phyloP scores from a whole-genome alignment of 202 grass and related monocot genomes.

The Dendrocalamus latiflorus region DNA sequence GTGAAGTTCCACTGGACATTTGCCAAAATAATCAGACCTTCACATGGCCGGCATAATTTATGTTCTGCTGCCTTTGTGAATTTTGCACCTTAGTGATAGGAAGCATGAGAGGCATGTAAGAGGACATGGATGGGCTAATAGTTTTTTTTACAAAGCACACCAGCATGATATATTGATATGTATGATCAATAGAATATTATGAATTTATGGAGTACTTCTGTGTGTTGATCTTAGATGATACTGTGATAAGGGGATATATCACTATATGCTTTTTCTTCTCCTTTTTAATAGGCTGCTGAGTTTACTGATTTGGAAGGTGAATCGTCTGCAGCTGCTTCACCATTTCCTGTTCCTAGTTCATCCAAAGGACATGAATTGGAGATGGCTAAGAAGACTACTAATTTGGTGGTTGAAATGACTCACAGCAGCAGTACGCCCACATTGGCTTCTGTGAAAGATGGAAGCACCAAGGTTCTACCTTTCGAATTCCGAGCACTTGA shows the following conservation, averaged over 20 bases:
- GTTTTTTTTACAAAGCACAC: background rate
- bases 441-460: slow-evolving; percentile 48
- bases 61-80: background rate
- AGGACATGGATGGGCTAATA: background rate
- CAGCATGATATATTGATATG: background rate
- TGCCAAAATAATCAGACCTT: background rate
- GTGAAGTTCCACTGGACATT: background rate
- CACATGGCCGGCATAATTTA: background rate
- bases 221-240: background rate
- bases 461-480: slow-evolving; percentile 61
- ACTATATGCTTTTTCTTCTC: background rate
- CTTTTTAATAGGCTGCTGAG: slow-evolving; percentile 39
- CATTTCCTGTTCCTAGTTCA: slow-evolving; percentile 39
- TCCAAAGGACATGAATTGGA: slow-evolving; percentile 36
- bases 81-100: background rate
- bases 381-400: slow-evolving; percentile 34
- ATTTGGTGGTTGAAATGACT: slow-evolving; percentile 22
- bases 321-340: slow-evolving; percentile 27
- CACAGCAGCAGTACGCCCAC: slow-evolving; percentile 41
- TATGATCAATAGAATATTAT: background rate
- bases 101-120: background rate
- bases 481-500: slow-evolving; percentile 94
- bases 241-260: background rate
- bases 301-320: slow-evolving; percentile 57
- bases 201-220: background rate